These are phyloP conservation scores for Taiozyma sp. DNA, from an alignment of 1,139 yeast species.

Conservation along the genomic window DNA sequence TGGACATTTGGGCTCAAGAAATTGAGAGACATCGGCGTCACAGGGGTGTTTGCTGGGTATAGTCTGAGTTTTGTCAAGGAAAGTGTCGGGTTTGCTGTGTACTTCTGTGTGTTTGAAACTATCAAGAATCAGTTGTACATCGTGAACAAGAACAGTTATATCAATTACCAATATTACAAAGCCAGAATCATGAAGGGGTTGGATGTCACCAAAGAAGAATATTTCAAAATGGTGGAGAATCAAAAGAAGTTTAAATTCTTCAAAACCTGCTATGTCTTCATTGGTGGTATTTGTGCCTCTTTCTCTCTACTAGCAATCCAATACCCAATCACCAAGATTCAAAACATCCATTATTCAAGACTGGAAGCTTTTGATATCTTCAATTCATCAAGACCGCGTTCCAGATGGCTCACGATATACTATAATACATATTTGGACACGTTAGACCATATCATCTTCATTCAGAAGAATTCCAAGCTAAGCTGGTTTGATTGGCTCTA, in stretches of 20 bases:
- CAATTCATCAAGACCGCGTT: conserved; percentile 30
- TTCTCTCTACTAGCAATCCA: conserved; percentile 70
- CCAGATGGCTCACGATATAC: conserved; percentile 28
- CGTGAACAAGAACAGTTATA: conserved; percentile 29
- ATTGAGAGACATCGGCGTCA: conserved; percentile 64
- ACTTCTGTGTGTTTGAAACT: conserved; percentile 81
- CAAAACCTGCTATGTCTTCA: conserved; percentile 63
- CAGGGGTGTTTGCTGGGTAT: conserved; percentile 89
- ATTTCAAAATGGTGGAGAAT: conserved; percentile 11
- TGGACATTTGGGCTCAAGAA: conserved; percentile 75
- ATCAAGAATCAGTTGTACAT: conserved; percentile 64
- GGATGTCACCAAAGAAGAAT: conserved; percentile 21
- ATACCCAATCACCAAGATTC: conserved; percentile 77
- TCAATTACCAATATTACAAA: conserved; percentile 19
- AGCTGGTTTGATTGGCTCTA: conserved; percentile 67
- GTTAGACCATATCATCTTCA: conserved; percentile 47
- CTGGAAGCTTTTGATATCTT: conserved; percentile 75
- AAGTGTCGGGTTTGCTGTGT: conserved; percentile 78
- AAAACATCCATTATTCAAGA: conserved; percentile 71
- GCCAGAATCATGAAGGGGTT: conserved; percentile 8
- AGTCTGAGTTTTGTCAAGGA: conserved; percentile 73
- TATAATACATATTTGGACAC: conserved; percentile 74
- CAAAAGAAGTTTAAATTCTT: conserved; percentile 36
- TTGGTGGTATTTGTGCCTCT: conserved; percentile 93
- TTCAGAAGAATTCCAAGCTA: conserved; percentile 47